Evolutionary conservation across 768 basidiomycete genomes (phyloP), one percentile per base, ranked within the genome.

Genomic region (Fibroporia radiculosa): DNA sequence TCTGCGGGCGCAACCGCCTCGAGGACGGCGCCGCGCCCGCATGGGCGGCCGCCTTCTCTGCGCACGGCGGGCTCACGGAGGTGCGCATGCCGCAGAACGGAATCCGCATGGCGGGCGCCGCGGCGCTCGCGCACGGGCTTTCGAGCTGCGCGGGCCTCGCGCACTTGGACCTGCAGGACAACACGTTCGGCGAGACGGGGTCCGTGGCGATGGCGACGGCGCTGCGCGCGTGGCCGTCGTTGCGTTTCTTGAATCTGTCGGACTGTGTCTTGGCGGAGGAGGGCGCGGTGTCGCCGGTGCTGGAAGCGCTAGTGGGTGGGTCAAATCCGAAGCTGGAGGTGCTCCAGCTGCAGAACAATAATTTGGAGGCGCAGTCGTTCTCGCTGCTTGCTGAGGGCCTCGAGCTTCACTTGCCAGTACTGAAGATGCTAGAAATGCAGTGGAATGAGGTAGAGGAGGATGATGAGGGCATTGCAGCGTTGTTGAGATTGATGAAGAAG

Each of bases 71-170:
- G 5, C 75, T 99, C 25, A 70, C 70, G 42, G 90, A 96, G 52
- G 84, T 98, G 24, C 77, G 87, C 47, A 84, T 98, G 82, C 87
- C 89, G n/a, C 93, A 98, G 71, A 97, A 99, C 58, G 96, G 95
- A 4, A 97, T 99, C 55, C 75, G 92, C 51, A 89, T 89, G 82
- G 83, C 84, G 47, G 96, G 96, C 3, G 85, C 95, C 57, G 74
- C 74, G 7, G 76, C 78, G 10, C 77, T 99, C 19, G 87, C 89
- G 4, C 60, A 64, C 19, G 95, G 93, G 3, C 64, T 99, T 25
- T 62, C 78, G 11, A 71, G 80, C 45, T 85, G 83, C 60, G 66
- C 71, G 2, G 66, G 71, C 32, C 68, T 99, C 41, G 70, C 80
- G 56, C 67, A 80, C 51, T 75, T 99, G 56, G 93, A 99, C 71